phyloP scores from a whole-genome alignment of 108 stramenopile genomes.

The Phaeodactylum tricornutum region DNA sequence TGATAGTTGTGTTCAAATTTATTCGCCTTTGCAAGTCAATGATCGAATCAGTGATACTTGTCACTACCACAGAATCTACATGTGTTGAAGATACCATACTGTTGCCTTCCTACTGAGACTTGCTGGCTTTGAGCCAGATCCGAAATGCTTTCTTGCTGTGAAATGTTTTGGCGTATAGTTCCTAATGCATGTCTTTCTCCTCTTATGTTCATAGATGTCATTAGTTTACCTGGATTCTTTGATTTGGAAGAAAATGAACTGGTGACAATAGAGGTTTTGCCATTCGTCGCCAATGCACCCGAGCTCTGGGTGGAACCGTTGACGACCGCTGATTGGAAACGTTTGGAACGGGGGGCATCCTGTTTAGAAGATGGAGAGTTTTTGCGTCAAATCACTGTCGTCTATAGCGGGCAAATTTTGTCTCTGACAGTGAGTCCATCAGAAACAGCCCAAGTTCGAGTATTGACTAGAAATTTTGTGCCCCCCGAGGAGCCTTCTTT shows the following conservation, averaged over 20 bases:
- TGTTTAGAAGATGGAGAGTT: conserved; percentile 51
- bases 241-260: conserved; percentile 3
- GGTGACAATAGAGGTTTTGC: conserved; percentile 5
- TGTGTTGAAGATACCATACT: conserved; percentile 29
- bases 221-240: conserved; percentile 18
- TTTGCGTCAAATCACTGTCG: conserved; percentile 56
- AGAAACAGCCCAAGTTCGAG: conserved; percentile 11
- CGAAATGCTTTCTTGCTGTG: not conserved
- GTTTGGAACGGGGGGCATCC: conserved; percentile 53
- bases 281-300: conserved; percentile 20
- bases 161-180: conserved; percentile 5
- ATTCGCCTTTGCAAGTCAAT: conserved; percentile 10
- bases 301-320: conserved; percentile 52
- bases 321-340: conserved; percentile 59
- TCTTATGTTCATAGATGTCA: conserved; percentile 1
- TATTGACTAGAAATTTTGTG: conserved; percentile 10
- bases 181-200: not conserved
- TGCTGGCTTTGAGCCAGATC: not conserved
- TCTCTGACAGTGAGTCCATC: conserved; percentile 18
- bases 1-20: not conserved
- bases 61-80: conserved; percentile 28
- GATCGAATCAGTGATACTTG: conserved; percentile 40
- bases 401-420: conserved; percentile 46
- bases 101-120: conserved; percentile 52
- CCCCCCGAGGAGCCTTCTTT: not conserved